Percentiles rank a stretch among this genome's conserved stretches.
phyloP scores from a whole-genome alignment of 352 stramenopile genomes.

The Plasmopara viticola region DNA sequence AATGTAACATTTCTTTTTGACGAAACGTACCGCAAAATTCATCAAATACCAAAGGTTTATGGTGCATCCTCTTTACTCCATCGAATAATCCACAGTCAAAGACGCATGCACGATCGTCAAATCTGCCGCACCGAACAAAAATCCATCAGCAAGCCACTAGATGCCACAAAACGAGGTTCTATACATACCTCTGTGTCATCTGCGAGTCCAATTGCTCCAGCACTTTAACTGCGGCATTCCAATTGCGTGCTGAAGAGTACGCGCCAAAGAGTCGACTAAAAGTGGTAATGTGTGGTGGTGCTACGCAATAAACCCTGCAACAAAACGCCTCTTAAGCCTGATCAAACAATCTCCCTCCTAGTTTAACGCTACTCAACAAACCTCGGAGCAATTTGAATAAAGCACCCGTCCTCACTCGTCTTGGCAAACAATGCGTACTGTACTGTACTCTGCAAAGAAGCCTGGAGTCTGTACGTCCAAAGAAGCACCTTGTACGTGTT shows the following conservation, averaged over 20 bases:
- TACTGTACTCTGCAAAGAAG: conserved; percentile 63
- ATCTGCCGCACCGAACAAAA: conserved; percentile 25
- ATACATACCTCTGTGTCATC: conserved; percentile 63
- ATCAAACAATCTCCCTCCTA: background rate
- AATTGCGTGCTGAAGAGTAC: conserved; percentile 51
- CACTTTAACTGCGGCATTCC: conserved; percentile 67
- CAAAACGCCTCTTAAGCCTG: background rate
- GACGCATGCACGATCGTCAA: conserved; percentile 71
- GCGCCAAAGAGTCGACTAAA: conserved; percentile 69
- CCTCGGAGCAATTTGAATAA: conserved; percentile 73
- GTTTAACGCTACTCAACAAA: conserved; percentile 8
- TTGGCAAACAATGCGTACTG: conserved; percentile 76
- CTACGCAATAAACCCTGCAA: conserved; percentile 70
- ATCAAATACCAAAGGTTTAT: conserved; percentile 77
- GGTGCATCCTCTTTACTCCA: conserved; percentile 71
- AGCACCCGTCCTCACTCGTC: conserved; percentile 73
- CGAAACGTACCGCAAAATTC: conserved; percentile 71
- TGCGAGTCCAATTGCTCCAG: conserved; percentile 57
- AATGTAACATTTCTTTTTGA: background rate
- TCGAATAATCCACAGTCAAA: conserved; percentile 86
- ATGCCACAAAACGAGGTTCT: background rate
- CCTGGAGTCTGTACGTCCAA: conserved; percentile 75
- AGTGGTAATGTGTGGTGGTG: conserved; percentile 69
- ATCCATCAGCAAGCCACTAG: conserved; percentile 1
- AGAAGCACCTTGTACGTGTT: conserved; percentile 68